Base-by-base conservation (phyloP, 768 basidiomycete species). In the Coprinopsis marcescibilis region DNA sequence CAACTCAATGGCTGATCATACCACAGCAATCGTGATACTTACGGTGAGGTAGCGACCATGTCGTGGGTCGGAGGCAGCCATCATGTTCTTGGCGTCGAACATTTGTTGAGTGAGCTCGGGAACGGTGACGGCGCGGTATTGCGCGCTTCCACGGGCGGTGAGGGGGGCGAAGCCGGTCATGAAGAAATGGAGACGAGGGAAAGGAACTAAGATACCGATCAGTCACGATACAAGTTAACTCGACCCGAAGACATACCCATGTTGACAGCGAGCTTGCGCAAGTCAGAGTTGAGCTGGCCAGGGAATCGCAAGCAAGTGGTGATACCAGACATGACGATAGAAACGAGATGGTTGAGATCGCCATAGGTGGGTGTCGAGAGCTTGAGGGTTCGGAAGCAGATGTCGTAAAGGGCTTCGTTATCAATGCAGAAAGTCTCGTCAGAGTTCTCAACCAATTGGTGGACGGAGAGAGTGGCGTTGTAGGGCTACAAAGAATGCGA, bases 71-170 rank as follows among this genome's bases (percentile, higher is more conserved):
- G 89, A 89, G 19, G 96, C 96, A 57, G 94, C 92, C 93, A 97
- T 95, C 91, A 95, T 94, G 84, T 97, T 97, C 82, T 96, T 97
- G 36, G 93, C 90, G 59, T 97, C 95, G 67, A 98, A 99, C 94
- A 98, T 98, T 62, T 99, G 96, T 63, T 92, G 88, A 6, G 96
- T 97, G 51, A 99, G 78, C 68, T 99, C 96, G 25, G 96, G 92
- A 32, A 99, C 94, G 48, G 89, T 90, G 59, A 98, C 90, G 29
- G 93, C 92, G 52, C 96, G 89, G 78, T 93, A 99, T 59, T 91
- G 85, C 58, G 90, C 89, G 65, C 88, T 91, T 44, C 91, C 91
- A 30, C 92, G 87, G 27, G 96, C 89, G 40, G 93, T 95, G 50
- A 98, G 73, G 25, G 94, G 94, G 50, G 94, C 94, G 55, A 84